Base-by-base conservation (phyloP, 1,139 yeast species). In the Candida sojae region DNA sequence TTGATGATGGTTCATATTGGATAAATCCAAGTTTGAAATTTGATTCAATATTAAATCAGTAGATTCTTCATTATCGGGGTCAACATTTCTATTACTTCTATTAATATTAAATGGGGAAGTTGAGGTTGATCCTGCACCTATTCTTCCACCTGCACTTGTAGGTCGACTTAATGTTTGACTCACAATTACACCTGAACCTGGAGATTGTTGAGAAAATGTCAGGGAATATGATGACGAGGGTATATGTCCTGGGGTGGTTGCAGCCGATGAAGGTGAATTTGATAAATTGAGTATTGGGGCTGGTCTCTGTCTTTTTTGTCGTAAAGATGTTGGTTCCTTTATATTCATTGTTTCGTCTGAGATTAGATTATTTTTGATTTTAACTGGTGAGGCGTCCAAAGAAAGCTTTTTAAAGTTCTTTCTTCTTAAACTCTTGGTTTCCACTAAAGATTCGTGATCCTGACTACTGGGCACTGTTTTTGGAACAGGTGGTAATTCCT, bases 381-480 rank as follows among this genome's bases (percentile, higher is more conserved):
- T 48, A 8, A 44, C 42, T 9, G 59, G 56, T 2, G 59, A 47
- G 8, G 64, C 51, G n/a, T 66, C 68, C 38, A 89, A 69, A 32
- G 86, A 82, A 40, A 89, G 73, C 53, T 87, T 79, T 63, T 90
- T 90, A 62, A 87, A 73, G 63, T 90, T 90, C 57, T 87, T 82
- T 48, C 96, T 77, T 54, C 81, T 82, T 52, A 89, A 67, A 4
- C 93, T 77, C 61, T 82, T 86, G 37, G 84, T 57, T 71, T 79
- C 64, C 66, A 79, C 59, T 34, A 73, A 30, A n/a, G 45, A 39
- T 44, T 17, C 21, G 21, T 45, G 23, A 30, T 31, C 29, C 8
- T 38, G 11, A 21, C 25, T 11, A 12, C 13, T 3, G 10, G 35
- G 33, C 25, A 9, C 30, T 31, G 42, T 28, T 37, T 37, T 30